Conservation (phyloP, 495 filamentous ascomycete species). For the Neohortaea acidophila region DNA sequence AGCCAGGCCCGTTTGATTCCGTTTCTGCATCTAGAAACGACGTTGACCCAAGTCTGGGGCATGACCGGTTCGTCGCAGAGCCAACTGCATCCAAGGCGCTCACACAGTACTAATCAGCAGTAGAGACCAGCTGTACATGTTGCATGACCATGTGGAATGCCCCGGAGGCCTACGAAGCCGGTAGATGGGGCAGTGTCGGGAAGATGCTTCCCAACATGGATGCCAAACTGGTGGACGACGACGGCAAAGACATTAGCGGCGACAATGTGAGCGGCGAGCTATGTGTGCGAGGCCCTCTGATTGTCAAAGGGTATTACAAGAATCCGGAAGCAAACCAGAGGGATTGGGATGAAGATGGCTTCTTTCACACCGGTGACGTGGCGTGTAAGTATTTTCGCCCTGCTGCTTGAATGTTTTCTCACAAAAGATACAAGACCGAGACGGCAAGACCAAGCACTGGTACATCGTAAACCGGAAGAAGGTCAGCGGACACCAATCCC, state of each 20-base stretch:
- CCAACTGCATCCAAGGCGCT: conserved; percentile 19
- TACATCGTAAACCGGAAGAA: conserved; percentile 18
- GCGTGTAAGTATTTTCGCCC: too few species aligned
- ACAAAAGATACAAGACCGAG: too few species aligned
- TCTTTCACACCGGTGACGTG: conserved; percentile 16
- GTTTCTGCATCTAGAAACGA: conserved; percentile 3
- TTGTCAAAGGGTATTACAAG: conserved; percentile 12
- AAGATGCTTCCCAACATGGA: conserved; percentile 19
- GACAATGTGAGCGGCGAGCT: conserved; percentile 35
- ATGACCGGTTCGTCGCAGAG: too few species aligned
- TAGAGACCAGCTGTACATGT: conserved; percentile 24
- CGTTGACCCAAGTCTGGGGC: conserved; percentile 16
- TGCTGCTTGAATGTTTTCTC: conserved; percentile 44
- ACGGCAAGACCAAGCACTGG: conserved; percentile 6
- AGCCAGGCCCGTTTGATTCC: conserved; percentile 5
- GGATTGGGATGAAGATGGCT: conserved; percentile 9
- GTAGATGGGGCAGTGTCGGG: neutral
- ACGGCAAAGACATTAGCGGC: conserved; percentile 35
- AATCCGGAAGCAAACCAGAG: conserved; percentile 9
- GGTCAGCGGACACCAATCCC: neutral
- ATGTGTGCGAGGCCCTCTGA: conserved; percentile 9
- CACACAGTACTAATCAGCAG: conserved; percentile 34
- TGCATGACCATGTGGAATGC: conserved; percentile 16
- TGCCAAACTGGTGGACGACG: conserved; percentile 33
- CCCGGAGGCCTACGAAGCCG: neutral